Evolutionary conservation across 208 protist genomes (phyloP).

Genomic region (Angomonas ambiguus): DNA sequence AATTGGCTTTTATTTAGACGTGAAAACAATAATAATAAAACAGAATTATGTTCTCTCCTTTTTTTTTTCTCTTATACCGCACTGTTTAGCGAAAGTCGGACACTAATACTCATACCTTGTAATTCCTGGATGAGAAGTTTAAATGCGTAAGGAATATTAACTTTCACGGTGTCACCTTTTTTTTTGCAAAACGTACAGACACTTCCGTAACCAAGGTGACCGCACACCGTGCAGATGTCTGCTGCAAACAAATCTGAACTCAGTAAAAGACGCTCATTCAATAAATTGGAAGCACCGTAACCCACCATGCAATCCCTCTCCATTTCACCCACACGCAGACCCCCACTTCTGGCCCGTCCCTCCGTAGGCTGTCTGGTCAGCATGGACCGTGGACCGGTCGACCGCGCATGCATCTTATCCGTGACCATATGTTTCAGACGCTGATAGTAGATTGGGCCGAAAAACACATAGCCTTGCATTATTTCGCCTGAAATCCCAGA

Average conservation of each 20-base stretch:
- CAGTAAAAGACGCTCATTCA: constrained; percentile 98
- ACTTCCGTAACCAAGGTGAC: constrained; percentile 84
- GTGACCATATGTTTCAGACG: constrained; percentile 99
- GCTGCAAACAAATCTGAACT: constrained; percentile 96
- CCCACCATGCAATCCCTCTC: constrained; percentile 99
- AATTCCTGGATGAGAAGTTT: constrained; percentile 99
- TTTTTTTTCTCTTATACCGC: too few species aligned
- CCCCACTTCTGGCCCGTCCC: constrained; percentile 96
- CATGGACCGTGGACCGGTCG: constrained; percentile 90
- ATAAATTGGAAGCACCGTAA: constrained; percentile 93
- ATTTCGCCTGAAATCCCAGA: constrained; percentile 98
- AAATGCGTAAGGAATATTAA: constrained; percentile 99
- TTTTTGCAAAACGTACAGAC: constrained; percentile 96
- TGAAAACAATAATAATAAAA: background rate
- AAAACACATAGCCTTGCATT: constrained; percentile 98
- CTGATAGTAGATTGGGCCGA: constrained; percentile 99
- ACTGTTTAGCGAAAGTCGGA: constrained; percentile 33
- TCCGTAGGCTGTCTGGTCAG: constrained; percentile 99
- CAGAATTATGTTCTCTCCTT: too few species aligned
- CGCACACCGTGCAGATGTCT: constrained; percentile 93
- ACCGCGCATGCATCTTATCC: constrained; percentile 99
- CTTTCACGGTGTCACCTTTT: constrained; percentile 55
- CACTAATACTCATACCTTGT: constrained; percentile 97
- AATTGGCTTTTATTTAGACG: background rate
- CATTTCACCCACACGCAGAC: constrained; percentile 99